phyloP scores from a whole-genome alignment of 192 early-diverging fungal species.

The Coemansia sp. region DNA sequence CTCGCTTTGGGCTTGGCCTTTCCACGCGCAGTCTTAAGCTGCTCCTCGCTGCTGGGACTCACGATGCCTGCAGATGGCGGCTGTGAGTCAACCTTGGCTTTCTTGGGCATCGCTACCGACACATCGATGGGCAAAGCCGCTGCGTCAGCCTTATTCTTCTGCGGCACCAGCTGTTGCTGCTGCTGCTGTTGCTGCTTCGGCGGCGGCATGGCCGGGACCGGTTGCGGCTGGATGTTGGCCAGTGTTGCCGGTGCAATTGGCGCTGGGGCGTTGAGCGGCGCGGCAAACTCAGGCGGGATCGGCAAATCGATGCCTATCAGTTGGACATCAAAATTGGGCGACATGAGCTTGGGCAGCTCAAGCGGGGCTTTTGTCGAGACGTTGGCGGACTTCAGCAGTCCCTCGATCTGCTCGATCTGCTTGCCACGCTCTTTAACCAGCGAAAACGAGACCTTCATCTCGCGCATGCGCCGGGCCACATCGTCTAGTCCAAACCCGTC shows the following conservation, averaged over 20 bases:
- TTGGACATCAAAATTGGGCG: constrained; percentile 35
- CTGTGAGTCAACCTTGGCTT: constrained; percentile 17
- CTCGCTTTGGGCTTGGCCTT: constrained; percentile 22
- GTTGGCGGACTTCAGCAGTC: constrained; percentile 33
- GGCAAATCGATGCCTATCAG: constrained; percentile 38
- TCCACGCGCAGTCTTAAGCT: constrained; percentile 14
- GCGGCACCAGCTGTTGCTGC: constrained; percentile 17
- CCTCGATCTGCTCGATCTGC: constrained; percentile 36
- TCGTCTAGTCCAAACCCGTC: constrained; percentile 41
- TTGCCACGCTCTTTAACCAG: constrained; percentile 44
- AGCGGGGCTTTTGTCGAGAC: constrained; percentile 23
- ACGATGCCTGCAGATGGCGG: background rate
- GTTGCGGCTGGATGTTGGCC: constrained; percentile 22
- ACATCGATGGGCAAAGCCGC: background rate
- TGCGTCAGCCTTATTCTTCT: constrained; percentile 32
- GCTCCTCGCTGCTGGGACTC: constrained; percentile 17
- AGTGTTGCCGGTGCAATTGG: constrained; percentile 21
- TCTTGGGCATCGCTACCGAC: constrained; percentile 13
- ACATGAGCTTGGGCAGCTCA: constrained; percentile 39
- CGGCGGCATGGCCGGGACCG: background rate
- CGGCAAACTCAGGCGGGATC: constrained; percentile 26
- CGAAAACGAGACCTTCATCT: constrained; percentile 49
- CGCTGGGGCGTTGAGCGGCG: background rate
- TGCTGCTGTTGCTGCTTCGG: constrained; percentile 1
- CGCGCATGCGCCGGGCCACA: constrained; percentile 43